Base-by-base conservation (phyloP, 2,329 filamentous ascomycete genomes). In the Cytospora piceicola region DNA sequence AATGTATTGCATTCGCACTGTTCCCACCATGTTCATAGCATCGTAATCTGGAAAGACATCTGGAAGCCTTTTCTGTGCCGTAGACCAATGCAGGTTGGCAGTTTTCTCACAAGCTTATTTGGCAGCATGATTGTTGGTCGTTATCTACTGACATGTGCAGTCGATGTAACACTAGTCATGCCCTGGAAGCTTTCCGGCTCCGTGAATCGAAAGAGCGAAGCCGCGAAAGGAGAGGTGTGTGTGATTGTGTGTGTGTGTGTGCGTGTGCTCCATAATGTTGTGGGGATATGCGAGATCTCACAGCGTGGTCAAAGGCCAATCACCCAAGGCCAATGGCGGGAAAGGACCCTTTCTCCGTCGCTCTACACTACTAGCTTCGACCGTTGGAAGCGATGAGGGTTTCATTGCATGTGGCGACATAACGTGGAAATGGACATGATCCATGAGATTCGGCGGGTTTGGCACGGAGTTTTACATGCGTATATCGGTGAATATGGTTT, bases 181-280 rank as follows among this genome's bases (percentile, higher is more conserved):
- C 11, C 3, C 27, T 49, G 4, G 14, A 42, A 24, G 42, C 42
- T 46, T 27, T 27, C 55, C 60, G 52, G 52, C 51, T 27, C 36
- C 39, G 36, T 62, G 36, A 49, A 14, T 36, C 9, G 34, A 56
- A 46, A 56, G 36, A 56, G 15, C 60, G 52, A 62, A 56, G 46
- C 32, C 60, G 60, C 36, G 60, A 55, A 62, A 9, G 20, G 24
- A 30, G 36, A 51, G 30, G 5, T 29, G 27, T 29, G 27, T 29
- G 27, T 29, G 59, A n/a, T n/a, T n/a, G n/a, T n/a, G n/a, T n/a
- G n/a, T n/a, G n/a, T n/a, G 59, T 42, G 5, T 29, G 27, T 29
- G 27, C 5, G 27, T 29, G 59, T 42, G 30, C 51, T 61, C 59
- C 59, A 30, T 39, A 46, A 46, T n/a, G 20, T 8, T 9, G 20